Percentiles rank a stretch among this genome's conserved stretches.
These are phyloP conservation scores for Rehmannia glutinosa DNA, from an alignment of 257 asterid species.

Conservation along the genomic window DNA sequence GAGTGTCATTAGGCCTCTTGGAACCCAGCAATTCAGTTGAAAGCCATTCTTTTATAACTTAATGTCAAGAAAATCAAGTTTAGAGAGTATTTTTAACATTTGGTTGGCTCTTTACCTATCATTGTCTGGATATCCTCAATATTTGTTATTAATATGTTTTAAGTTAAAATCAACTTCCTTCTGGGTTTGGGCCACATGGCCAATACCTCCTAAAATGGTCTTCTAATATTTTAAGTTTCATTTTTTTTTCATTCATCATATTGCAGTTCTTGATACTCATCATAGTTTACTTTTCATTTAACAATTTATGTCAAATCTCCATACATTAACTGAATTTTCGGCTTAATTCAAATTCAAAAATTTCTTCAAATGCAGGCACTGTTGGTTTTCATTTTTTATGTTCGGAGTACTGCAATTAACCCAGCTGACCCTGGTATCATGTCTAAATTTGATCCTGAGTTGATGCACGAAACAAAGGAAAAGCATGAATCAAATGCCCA, in stretches of 20 bases:
- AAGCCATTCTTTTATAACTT: not conserved
- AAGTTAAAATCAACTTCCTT: not conserved
- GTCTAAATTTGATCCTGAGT: conserved; percentile 63
- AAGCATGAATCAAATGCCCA: conserved; percentile 45
- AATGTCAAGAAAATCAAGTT: not conserved
- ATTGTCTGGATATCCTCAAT: not conserved
- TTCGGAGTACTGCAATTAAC: conserved; percentile 90
- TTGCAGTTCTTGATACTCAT: not conserved
- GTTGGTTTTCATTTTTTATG: conserved; percentile 83
- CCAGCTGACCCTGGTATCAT: conserved; percentile 99
- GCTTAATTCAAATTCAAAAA: conserved; percentile 4
- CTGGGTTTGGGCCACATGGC: not conserved
- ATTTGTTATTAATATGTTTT: not conserved
- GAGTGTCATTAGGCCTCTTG: not conserved
- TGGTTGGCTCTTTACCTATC: not conserved
- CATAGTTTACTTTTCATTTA: not conserved
- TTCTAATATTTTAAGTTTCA: not conserved
- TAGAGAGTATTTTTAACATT: not conserved
- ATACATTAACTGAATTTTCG: not conserved
- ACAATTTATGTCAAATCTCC: not conserved
- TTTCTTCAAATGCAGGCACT: conserved; percentile 61
- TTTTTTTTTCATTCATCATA: conserved; percentile 4
- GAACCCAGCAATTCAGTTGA: not conserved
- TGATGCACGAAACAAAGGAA: conserved; percentile 34
- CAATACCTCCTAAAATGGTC: not conserved